A percentile compares a stretch with the other conserved stretches of the same genome.
phyloP scores from a whole-genome alignment of 2,329 filamentous ascomycete species.

The Colletotrichum filicis region DNA sequence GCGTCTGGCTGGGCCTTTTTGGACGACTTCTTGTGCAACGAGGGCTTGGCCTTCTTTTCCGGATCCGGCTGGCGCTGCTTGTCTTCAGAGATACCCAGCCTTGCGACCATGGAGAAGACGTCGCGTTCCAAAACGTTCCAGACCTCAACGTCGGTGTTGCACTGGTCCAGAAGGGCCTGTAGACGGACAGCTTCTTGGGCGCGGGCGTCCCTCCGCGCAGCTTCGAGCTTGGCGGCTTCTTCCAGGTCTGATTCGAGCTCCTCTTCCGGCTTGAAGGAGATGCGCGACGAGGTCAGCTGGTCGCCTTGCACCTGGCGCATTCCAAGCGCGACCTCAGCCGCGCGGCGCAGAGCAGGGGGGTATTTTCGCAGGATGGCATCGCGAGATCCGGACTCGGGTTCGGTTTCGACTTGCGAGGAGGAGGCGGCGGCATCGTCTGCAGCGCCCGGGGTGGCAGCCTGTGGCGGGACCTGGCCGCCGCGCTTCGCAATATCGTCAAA shows the following conservation, averaged over 20 bases:
- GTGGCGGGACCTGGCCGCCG: constrained; percentile 43
- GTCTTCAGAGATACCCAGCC: constrained; percentile 61
- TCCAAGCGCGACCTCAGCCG: constrained; percentile 51
- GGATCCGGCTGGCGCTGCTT: background rate
- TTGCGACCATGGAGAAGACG: constrained; percentile 70
- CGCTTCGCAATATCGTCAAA: constrained; percentile 52
- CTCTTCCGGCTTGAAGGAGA: constrained; percentile 12
- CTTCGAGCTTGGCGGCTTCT: constrained; percentile 51
- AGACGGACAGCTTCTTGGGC: constrained; percentile 62
- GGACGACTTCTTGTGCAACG: constrained; percentile 28
- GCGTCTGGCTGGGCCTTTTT: constrained; percentile 33
- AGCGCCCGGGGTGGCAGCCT: too few relatives aligned
- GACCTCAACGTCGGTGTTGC: constrained; percentile 70
- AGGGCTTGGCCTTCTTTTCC: constrained; percentile 9
- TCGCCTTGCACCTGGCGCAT: constrained; percentile 45
- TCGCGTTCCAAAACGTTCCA: constrained; percentile 75
- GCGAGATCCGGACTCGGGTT: constrained; percentile 44
- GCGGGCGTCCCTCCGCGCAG: constrained; percentile 44
- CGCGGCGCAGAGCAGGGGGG: constrained; percentile 50
- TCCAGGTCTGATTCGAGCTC: constrained; percentile 31
- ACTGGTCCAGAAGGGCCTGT: constrained; percentile 62
- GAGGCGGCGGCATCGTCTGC: background rate
- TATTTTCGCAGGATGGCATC: constrained; percentile 51
- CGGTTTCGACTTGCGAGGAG: constrained; percentile 40
- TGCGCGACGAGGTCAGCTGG: background rate